These are phyloP conservation scores for Cladorrhinum samala DNA, from an alignment of 495 filamentous ascomycete genomes.

Conservation along the genomic window DNA sequence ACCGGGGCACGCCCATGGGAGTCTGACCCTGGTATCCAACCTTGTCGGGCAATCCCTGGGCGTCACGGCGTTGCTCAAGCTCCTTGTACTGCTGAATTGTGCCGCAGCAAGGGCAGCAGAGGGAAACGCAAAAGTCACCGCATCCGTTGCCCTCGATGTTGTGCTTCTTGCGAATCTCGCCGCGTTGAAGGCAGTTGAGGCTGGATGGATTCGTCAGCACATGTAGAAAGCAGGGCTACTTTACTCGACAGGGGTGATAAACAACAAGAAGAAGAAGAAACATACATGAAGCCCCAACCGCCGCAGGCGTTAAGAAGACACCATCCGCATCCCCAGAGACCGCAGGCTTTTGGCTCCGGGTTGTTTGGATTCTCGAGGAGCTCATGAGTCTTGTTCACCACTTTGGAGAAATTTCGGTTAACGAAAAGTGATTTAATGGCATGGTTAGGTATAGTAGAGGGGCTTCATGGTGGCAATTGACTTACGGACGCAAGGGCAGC, in stretches of 20 bases:
- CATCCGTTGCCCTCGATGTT: slow-evolving; percentile 47
- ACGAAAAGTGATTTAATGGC: neutral
- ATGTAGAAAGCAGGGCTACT: no score
- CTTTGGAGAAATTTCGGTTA: neutral
- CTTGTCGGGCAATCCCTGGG: slow-evolving; percentile 3
- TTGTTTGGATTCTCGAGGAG: slow-evolving; percentile 5
- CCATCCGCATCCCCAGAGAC: slow-evolving; percentile 37
- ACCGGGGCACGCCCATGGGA: neutral
- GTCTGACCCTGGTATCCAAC: slow-evolving; percentile 28
- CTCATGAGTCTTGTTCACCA: slow-evolving; percentile 39
- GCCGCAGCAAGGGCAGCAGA: slow-evolving; percentile 48
- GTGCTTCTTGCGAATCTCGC: slow-evolving; percentile 47
- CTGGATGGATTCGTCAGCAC: neutral
- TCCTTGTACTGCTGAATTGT: slow-evolving; percentile 36
- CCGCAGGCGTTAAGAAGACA: slow-evolving; percentile 19
- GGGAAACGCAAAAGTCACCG: slow-evolving; percentile 48
- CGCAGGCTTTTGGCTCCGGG: slow-evolving; percentile 35
- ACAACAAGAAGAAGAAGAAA: neutral
- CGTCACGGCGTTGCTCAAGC: slow-evolving; percentile 25
- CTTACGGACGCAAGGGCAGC: slow-evolving; percentile 45
- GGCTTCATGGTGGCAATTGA: slow-evolving; percentile 10
- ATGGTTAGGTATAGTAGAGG: no score
- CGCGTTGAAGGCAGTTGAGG: slow-evolving; percentile 46
- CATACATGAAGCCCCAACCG: slow-evolving; percentile 29
- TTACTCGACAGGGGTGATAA: neutral